Percentiles rank a stretch among this genome's conserved stretches.
Evolutionary conservation across 345 rosid species (phyloP).

Genomic region (Alliaria petiolata): DNA sequence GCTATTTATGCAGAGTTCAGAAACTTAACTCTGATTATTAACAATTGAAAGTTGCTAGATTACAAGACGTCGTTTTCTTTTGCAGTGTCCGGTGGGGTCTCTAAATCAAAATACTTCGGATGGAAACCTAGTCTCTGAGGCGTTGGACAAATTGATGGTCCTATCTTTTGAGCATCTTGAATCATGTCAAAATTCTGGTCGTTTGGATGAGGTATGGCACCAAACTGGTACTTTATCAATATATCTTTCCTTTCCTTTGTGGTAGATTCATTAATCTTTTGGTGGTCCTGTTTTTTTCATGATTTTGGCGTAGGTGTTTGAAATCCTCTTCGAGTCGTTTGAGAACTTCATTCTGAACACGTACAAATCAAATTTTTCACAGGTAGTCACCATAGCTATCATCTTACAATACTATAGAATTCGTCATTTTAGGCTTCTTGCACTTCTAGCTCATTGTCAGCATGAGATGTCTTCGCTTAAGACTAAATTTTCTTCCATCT

Average conservation of each 20-base stretch:
- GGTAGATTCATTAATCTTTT: background rate
- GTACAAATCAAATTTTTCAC: constrained; percentile 70
- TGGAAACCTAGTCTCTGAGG: constrained; percentile 49
- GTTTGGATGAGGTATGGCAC: constrained; percentile 53
- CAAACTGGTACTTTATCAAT: background rate
- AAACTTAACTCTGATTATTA: background rate
- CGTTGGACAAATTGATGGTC: constrained; percentile 66
- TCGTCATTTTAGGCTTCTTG: background rate
- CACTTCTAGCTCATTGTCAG: background rate
- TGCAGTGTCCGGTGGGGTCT: constrained; percentile 42
- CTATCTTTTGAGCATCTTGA: constrained; percentile 67
- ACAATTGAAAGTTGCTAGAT: background rate
- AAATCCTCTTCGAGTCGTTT: constrained; percentile 60
- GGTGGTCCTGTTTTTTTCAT: background rate
- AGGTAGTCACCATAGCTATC: constrained; percentile 40
- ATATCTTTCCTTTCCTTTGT: background rate
- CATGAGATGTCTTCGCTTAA: background rate
- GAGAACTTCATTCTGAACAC: constrained; percentile 48
- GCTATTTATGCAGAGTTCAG: background rate
- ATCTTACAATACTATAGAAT: background rate
- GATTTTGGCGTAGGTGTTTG: constrained; percentile 50
- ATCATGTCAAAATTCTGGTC: constrained; percentile 47
- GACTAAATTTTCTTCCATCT: constrained; percentile 6
- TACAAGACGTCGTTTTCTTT: background rate
- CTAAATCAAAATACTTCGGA: constrained; percentile 37